Evolutionary conservation across 1,139 yeast genomes (phyloP).

Genomic region (Candida sp.): DNA sequence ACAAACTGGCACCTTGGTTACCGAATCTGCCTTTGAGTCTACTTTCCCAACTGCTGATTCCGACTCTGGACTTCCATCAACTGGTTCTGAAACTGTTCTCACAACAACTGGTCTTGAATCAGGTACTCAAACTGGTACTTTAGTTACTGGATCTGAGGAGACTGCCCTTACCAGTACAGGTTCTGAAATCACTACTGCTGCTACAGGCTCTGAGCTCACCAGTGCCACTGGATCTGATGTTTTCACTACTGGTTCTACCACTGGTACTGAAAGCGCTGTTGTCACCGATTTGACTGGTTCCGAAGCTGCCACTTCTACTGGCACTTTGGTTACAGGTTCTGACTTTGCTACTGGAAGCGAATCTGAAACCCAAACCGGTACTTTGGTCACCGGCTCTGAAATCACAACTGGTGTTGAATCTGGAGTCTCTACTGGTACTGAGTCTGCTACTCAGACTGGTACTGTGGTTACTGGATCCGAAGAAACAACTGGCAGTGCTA

Average conservation of each 20-base stretch:
- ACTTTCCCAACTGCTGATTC: constrained; percentile 4
- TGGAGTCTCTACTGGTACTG: neutral
- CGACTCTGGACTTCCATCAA: neutral
- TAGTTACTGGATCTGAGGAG: neutral
- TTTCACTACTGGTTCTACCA: constrained; percentile 3
- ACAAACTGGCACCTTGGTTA: neutral
- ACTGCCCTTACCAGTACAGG: constrained; percentile 1
- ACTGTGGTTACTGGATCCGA: constrained; percentile 2
- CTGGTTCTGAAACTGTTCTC: neutral
- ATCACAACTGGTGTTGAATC: neutral
- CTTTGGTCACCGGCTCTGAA: neutral
- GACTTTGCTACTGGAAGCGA: neutral
- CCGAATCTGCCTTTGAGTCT: neutral
- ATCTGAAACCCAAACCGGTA: neutral
- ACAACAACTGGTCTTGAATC: neutral
- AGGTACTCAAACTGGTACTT: neutral
- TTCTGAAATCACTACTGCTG: constrained; percentile 4
- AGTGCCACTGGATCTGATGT: too few species aligned
- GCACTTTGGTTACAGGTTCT: neutral
- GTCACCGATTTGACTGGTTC: neutral
- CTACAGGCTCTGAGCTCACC: too few species aligned
- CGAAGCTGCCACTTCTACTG: constrained; percentile 7
- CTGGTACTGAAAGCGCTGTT: constrained; percentile 1
- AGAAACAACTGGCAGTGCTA: neutral
- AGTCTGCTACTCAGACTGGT: neutral